phyloP scores from a whole-genome alignment of 306 rosid species.

The Quercus cerris region DNA sequence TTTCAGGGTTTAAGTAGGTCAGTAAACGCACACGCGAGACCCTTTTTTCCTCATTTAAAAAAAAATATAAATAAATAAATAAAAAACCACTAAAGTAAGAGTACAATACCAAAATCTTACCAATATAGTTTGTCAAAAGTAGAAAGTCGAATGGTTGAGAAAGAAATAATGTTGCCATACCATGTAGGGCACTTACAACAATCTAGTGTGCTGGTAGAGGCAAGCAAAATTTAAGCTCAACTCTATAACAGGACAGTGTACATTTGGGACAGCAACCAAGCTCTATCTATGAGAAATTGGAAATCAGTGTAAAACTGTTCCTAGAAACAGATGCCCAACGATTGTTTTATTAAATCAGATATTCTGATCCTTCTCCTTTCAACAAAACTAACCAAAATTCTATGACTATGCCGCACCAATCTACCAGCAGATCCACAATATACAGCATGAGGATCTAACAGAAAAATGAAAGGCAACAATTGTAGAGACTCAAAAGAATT shows the following conservation, averaged over 20 bases:
- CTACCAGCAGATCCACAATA: slow-evolving; percentile 2
- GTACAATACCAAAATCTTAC: background rate
- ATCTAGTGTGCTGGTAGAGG: background rate
- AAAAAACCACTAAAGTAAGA: too few species aligned
- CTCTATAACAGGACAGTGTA: background rate
- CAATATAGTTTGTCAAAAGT: background rate
- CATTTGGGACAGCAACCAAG: background rate
- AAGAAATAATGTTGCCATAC: background rate
- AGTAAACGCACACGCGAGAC: too few species aligned
- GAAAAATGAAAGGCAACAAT: background rate
- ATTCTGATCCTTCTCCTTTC: slow-evolving; percentile 1
- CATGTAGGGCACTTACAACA: background rate
- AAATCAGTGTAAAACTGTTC: background rate
- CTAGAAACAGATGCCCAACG: background rate
- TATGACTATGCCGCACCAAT: slow-evolving; percentile 9
- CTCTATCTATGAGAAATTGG: background rate
- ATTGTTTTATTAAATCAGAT: background rate
- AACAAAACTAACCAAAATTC: slow-evolving; percentile 12
- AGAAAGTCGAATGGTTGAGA: background rate
- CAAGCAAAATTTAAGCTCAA: background rate
- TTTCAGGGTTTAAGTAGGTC: too few species aligned
- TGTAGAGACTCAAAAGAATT: slow-evolving; percentile 6
- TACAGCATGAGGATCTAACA: background rate
- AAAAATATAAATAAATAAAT: too few species aligned
- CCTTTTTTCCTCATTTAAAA: too few species aligned